These are phyloP conservation scores for Entomophthora muscae DNA, from an alignment of 371 early-diverging fungal genomes.

Conservation along the genomic window DNA sequence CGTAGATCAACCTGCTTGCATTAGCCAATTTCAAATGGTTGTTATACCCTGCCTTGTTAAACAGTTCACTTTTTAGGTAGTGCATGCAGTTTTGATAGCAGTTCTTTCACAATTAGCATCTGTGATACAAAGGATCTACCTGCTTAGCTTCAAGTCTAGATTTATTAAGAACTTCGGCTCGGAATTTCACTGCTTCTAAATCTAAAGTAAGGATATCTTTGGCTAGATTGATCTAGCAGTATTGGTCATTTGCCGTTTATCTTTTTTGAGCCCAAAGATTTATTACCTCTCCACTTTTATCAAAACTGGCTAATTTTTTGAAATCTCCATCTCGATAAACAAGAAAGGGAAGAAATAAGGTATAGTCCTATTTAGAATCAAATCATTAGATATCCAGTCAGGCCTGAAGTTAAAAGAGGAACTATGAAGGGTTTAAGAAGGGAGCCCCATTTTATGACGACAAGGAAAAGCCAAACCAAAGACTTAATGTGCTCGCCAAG, in stretches of 20 bases:
- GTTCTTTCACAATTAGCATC: neutral
- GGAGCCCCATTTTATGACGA: no score
- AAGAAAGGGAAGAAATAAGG: neutral
- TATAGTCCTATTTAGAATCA: neutral
- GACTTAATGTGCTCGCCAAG: no score
- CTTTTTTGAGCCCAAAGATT: neutral
- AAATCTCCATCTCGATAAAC: neutral
- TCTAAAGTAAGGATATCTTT: neutral
- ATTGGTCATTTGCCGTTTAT: neutral
- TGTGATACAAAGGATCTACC: neutral
- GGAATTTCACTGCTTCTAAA: neutral
- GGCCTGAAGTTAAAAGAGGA: no score
- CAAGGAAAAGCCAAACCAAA: no score
- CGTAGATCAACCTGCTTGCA: neutral
- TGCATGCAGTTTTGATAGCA: neutral
- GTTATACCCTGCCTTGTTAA: neutral
- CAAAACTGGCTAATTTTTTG: neutral
- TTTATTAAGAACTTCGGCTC: neutral
- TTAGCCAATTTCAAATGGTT: neutral
- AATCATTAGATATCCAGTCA: no score
- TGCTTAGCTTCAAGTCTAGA: neutral
- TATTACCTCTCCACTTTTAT: neutral
- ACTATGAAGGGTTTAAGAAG: no score
- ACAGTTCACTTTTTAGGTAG: neutral
- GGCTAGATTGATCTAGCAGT: neutral